A percentile compares a stretch with the other conserved stretches of the same genome.
phyloP scores from a whole-genome alignment of 2,329 filamentous ascomycete genomes.

The Aureobasidium sp. region DNA sequence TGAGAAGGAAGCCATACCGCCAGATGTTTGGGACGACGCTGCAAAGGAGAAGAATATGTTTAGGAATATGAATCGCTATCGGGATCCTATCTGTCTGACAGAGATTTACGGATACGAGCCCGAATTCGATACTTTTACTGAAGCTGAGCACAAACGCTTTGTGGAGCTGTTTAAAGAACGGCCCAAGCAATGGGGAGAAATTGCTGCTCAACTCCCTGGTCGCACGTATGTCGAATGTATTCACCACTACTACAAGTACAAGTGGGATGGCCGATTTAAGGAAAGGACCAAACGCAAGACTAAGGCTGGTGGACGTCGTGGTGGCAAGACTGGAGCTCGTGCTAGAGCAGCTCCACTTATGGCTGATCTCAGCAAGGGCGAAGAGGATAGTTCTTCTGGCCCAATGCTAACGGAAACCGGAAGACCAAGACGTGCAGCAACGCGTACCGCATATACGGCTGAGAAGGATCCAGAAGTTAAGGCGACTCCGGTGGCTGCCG shows the following conservation, averaged over 20 bases:
- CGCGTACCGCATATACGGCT: constrained; percentile 65
- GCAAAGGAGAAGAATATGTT: constrained; percentile 55
- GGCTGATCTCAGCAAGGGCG: constrained; percentile 51
- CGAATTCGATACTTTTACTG: constrained; percentile 66
- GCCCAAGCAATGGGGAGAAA: constrained; percentile 76
- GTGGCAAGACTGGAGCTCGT: constrained; percentile 44
- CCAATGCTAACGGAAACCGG: constrained; percentile 41
- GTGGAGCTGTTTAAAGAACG: constrained; percentile 67
- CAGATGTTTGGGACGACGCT: constrained; percentile 58
- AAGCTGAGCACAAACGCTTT: constrained; percentile 62
- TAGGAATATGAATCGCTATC: constrained; percentile 58
- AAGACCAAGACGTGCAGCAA: constrained; percentile 47
- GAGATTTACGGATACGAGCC: constrained; percentile 65
- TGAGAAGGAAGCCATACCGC: constrained; percentile 69
- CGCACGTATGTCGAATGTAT: constrained; percentile 75
- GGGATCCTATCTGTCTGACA: constrained; percentile 60
- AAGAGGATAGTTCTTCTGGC: constrained; percentile 33
- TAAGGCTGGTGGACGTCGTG: constrained; percentile 31
- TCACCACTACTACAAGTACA: constrained; percentile 79
- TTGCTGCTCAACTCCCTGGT: constrained; percentile 59
- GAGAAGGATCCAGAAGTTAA: constrained; percentile 60
- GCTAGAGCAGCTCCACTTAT: constrained; percentile 52
- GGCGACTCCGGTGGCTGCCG: constrained; percentile 50
- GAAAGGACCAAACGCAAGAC: constrained; percentile 41
- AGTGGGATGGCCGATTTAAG: constrained; percentile 67